Conservation (phyloP, 2,329 filamentous ascomycete species). For the Ophiostoma triangulosporum region DNA sequence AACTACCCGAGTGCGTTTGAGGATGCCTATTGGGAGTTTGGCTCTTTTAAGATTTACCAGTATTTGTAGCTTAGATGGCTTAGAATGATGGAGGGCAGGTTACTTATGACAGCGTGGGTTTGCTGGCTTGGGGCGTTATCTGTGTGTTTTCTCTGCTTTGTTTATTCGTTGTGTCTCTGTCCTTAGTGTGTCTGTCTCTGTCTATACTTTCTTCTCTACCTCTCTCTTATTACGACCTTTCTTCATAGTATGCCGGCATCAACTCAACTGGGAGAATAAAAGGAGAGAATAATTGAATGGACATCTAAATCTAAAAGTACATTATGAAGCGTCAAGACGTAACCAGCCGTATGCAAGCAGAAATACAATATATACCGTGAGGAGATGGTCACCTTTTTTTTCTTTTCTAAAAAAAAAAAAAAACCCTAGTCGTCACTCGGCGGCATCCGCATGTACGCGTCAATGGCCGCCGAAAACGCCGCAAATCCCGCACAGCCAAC, state of each 20-base stretch:
- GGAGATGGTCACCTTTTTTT: too few species aligned
- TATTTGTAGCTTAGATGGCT: slow-evolving; percentile 11
- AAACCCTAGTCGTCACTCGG: slow-evolving; percentile 36
- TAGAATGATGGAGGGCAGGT: not conserved
- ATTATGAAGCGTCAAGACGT: not conserved
- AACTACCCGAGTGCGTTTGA: slow-evolving; percentile 41
- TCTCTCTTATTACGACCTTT: too few species aligned
- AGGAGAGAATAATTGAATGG: not conserved
- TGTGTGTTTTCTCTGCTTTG: not conserved
- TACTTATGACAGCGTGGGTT: not conserved
- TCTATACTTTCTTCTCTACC: too few species aligned
- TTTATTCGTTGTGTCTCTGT: not conserved
- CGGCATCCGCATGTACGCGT: slow-evolving; percentile 77
- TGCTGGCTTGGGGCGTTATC: not conserved
- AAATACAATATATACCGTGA: too few species aligned
- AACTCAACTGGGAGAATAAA: too few species aligned
- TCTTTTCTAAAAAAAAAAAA: not conserved
- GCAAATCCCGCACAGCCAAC: slow-evolving; percentile 89
- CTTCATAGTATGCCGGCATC: too few species aligned
- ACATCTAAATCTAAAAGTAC: not conserved
- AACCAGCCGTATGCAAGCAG: not conserved
- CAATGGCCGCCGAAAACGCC: slow-evolving; percentile 82
- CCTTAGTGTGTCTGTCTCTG: not conserved
- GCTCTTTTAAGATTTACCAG: slow-evolving; percentile 43
- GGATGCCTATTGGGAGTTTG: slow-evolving; percentile 54